Evolutionary conservation across 257 asterid genomes (phyloP), one percentile per base, ranked within the genome.

Genomic region (Rhazya stricta): DNA sequence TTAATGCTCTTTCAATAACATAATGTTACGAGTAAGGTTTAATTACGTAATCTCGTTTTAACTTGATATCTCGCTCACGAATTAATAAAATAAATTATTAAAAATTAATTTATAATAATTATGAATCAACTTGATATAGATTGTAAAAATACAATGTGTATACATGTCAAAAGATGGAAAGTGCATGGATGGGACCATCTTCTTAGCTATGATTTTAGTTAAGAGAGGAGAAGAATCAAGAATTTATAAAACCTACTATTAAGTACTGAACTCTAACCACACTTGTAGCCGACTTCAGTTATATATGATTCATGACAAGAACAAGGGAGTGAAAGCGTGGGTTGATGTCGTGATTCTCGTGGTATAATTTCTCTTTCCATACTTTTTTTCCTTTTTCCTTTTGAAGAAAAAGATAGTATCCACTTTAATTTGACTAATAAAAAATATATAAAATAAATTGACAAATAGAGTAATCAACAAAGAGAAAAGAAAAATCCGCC

Each of bases 291-390:
- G 48, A 54, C 7, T 73, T 51, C 43, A 4, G 29, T 69, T 74
- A 32, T 6, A n/a, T 2, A 9, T 11, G 43, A 4, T 12, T 10
- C 51, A 39, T 15, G 2, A 18, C 9, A 30, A 18, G 75, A 45
- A 34, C 45, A 45, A 34, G 42, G 57, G 42, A 25, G 63, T 23
- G 71, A 43, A 32, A 6, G 27, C 43, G 65, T 37, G 25, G 30
- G 77, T 54, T 54, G 60, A 67, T 23, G 60, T 71, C 89, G 79
- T 83, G 89, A 56, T 72, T 83, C 79, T 80, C 86, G 81, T 87
- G 89, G 72, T 67, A 46, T 53, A 79, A 71, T 83, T 78, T 53
- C 56, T 37, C 41, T 58, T 7, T 18, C n/a, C 13, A 42, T 12
- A 21, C 63, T 46, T 45, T n/a, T 58, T 41, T 25, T 7, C 45